A percentile compares a stretch with the other conserved stretches of the same genome.
Conservation (phyloP, 208 protist species). For the Leptomonas seymouri region DNA sequence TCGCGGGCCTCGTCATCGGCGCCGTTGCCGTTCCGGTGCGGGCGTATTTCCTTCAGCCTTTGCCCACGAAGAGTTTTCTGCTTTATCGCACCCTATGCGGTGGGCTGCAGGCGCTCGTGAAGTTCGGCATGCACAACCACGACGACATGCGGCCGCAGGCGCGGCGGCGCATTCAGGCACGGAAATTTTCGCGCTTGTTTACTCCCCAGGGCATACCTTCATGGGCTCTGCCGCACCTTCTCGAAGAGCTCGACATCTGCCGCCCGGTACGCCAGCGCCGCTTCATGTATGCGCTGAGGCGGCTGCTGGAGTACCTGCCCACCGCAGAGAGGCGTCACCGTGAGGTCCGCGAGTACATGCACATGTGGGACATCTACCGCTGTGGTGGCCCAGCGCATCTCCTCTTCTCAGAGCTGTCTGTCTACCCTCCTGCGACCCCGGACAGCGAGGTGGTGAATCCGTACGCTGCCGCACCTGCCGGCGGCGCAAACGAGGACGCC, state of each 20-base stretch:
- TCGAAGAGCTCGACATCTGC: conserved; percentile 78
- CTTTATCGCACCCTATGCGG: conserved; percentile 68
- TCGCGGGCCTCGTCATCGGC: conserved; percentile 55
- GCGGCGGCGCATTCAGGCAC: conserved; percentile 49
- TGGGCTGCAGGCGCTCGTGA: conserved; percentile 47
- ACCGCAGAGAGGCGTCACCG: conserved; percentile 52
- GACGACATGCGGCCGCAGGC: conserved; percentile 79
- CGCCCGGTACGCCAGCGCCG: conserved; percentile 66
- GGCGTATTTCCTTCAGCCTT: conserved; percentile 41
- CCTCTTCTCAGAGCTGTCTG: conserved; percentile 50
- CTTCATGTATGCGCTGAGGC: conserved; percentile 68
- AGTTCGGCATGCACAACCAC: conserved; percentile 50
- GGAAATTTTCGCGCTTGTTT: conserved; percentile 72
- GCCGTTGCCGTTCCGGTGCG: conserved; percentile 55
- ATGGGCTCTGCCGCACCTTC: conserved; percentile 73
- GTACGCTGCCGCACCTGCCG: conserved; percentile 8
- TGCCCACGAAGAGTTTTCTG: conserved; percentile 51
- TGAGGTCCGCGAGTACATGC: conserved; percentile 64
- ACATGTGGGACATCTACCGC: conserved; percentile 63
- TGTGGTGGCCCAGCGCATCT: conserved; percentile 57
- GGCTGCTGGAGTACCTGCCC: conserved; percentile 71
- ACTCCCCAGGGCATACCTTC: conserved; percentile 58
- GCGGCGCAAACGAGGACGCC: not conserved
- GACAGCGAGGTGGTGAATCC: conserved; percentile 22
- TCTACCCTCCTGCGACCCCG: conserved; percentile 41